Base-by-base conservation (phyloP, 2,329 filamentous ascomycete genomes). In the Polychaeton citri region DNA sequence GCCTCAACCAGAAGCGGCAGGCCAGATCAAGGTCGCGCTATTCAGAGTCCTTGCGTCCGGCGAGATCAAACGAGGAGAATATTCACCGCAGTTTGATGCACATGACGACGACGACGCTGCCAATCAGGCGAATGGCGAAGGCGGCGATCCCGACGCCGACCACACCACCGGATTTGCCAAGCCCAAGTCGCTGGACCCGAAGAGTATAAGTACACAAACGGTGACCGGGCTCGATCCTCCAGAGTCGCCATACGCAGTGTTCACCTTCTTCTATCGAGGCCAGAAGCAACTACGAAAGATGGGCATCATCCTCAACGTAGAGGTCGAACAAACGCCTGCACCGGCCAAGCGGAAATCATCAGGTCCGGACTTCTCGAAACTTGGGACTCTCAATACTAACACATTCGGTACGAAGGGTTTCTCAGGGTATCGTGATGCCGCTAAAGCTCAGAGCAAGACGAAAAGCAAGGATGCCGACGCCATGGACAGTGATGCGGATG, bases 101-200 rank as follows among this genome's bases (percentile, higher is more conserved):
- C 85, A 96, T 50, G 90, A 96, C 52, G 88, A 94, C 43, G 87
- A 94, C 43, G 86, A 94, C 58, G 60, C 37, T 59, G 63, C 61
- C 12, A 59, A 55, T 21, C 64, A 65, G 19, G 69, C 66, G 5
- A 72, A 67, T 34, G 74, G 70, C 26, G 68, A 68, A 10, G 75
- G 82, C 41, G 74, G 81, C 41, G 82, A 87, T 49, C 81, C 76
- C 28, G 85, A 94, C 52, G 74, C 95, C 38, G 90, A 96, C 61
- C 90, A 98, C 57, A 96, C 90, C 2, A 96, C 90, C 6, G 94
- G 87, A 55, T 96, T 96, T 60, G 88, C 88, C 7, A 93, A 95
- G 63, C 88, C 87, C 10, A 96, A 95, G 69, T 81, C 85, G 2
- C 69, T 95, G 36, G 92, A 96, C 62, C 88, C 88, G 0, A 95